Percentiles rank a stretch among this genome's conserved stretches.
Conservation (phyloP, 2,329 filamentous ascomycete genomes). For the Trichoderma koningiopsis region DNA sequence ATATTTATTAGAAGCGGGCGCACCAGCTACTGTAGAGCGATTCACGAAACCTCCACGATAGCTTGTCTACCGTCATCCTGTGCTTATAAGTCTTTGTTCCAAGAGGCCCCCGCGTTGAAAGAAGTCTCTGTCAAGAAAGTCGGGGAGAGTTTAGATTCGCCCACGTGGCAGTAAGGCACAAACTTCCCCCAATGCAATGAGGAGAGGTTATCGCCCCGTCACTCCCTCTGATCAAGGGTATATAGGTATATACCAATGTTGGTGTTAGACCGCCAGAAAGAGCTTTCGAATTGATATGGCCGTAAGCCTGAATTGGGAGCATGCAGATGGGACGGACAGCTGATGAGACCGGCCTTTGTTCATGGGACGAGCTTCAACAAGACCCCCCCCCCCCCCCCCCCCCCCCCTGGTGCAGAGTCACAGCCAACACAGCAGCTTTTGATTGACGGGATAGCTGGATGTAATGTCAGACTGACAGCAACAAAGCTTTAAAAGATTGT, state of each 20-base stretch:
- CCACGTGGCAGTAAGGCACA: slow-evolving; percentile 21
- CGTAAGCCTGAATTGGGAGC: slow-evolving; percentile 21
- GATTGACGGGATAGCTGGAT: slow-evolving; percentile 14
- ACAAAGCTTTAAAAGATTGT: slow-evolving; percentile 15
- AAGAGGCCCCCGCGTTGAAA: slow-evolving; percentile 17
- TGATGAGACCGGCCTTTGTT: slow-evolving; percentile 8
- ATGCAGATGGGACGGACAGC: slow-evolving; percentile 21
- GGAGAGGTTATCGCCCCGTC: slow-evolving; percentile 21
- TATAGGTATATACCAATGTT: slow-evolving; percentile 10
- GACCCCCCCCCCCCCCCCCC: slow-evolving; percentile 10
- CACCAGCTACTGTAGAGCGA: slow-evolving; percentile 17
- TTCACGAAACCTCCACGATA: slow-evolving; percentile 21
- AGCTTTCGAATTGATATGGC: not conserved
- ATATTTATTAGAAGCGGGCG: slow-evolving; percentile 9
- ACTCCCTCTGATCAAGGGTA: slow-evolving; percentile 13
- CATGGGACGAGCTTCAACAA: slow-evolving; percentile 9
- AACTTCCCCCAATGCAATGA: slow-evolving; percentile 20
- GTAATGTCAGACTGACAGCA: slow-evolving; percentile 20
- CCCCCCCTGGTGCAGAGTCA: slow-evolving; percentile 2
- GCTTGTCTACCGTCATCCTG: slow-evolving; percentile 19
- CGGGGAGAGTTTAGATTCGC: slow-evolving; percentile 12
- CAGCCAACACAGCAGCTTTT: slow-evolving; percentile 5
- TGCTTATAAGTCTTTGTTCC: slow-evolving; percentile 14
- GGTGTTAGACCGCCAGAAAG: slow-evolving; percentile 12
- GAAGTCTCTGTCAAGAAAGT: slow-evolving; percentile 5